Conservation (phyloP, 1,284 basidiomycete genomes). For the Xerocomus nothofagi region DNA sequence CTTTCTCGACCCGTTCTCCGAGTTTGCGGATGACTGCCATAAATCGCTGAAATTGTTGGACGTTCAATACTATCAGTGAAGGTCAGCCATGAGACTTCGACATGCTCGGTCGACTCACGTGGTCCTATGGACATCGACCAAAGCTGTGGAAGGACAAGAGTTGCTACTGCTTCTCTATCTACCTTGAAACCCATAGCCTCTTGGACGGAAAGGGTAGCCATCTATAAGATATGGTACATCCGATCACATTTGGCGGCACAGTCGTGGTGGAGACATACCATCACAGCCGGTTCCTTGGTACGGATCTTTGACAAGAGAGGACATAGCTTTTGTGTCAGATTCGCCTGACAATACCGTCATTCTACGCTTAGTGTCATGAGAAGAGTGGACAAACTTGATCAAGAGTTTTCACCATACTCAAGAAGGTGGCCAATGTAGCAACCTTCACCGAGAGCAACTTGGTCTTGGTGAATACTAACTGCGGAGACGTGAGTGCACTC, state of each 20-base stretch:
- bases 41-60: conserved; percentile 89
- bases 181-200: conserved; percentile 97
- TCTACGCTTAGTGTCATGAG: conserved; percentile 2
- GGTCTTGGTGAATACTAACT: conserved; percentile 91
- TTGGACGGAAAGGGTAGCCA: conserved; percentile 92
- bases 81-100: background rate
- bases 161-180: conserved; percentile 92
- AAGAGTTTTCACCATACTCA: conserved; percentile 90
- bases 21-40: conserved; percentile 78
- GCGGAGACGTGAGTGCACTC: conserved; percentile 16
- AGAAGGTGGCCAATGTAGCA: conserved; percentile 85
- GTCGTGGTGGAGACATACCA: conserved; percentile 50
- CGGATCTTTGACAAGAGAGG: conserved; percentile 93
- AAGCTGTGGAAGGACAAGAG: conserved; percentile 88
- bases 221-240: conserved; percentile 43
- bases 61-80: conserved; percentile 66
- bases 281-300: conserved; percentile 91
- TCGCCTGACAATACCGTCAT: conserved; percentile 46
- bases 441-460: conserved; percentile 86
- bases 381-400: conserved; percentile 66
- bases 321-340: conserved; percentile 92
- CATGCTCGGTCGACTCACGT: conserved; percentile 47
- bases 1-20: conserved; percentile 80
- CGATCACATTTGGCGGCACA: background rate
- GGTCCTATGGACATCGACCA: conserved; percentile 99